Conservation (phyloP, 2,329 filamentous ascomycete genomes). For the Pseudogymnoascus sp. region DNA sequence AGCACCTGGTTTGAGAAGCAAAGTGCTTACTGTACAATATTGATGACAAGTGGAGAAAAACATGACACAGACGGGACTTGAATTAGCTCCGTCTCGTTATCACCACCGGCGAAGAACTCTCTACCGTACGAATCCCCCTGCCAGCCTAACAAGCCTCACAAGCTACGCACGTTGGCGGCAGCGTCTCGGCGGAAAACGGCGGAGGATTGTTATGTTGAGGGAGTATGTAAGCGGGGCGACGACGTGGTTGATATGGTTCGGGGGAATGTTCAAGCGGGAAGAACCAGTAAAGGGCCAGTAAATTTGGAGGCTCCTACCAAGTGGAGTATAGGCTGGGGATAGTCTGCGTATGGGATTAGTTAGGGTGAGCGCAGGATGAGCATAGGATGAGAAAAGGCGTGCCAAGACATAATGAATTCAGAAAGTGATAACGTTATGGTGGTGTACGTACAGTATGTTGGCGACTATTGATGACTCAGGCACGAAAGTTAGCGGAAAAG, state of each 20-base stretch:
- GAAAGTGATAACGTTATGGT: slow-evolving; percentile 6
- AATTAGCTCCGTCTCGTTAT: neutral
- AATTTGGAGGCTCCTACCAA: neutral
- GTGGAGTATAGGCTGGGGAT: neutral
- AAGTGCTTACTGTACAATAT: neutral
- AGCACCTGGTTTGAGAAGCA: neutral
- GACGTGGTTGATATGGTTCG: neutral
- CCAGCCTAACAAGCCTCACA: neutral
- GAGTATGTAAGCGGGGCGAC: neutral
- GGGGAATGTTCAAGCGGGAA: neutral
- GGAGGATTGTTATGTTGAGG: neutral
- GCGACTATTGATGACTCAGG: neutral
- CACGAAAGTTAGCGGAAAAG: neutral
- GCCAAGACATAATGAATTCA: neutral
- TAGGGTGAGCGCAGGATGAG: neutral
- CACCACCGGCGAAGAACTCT: neutral
- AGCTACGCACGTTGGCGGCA: neutral
- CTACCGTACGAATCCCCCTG: neutral
- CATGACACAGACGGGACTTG: neutral
- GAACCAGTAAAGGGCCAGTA: neutral
- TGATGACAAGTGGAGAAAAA: neutral
- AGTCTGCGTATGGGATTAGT: neutral
- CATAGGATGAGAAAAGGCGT: neutral
- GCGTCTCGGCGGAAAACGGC: neutral
- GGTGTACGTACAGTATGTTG: neutral